These are phyloP conservation scores for Glarea lozoyensis DNA, from an alignment of 495 filamentous ascomycete genomes.

Conservation along the genomic window DNA sequence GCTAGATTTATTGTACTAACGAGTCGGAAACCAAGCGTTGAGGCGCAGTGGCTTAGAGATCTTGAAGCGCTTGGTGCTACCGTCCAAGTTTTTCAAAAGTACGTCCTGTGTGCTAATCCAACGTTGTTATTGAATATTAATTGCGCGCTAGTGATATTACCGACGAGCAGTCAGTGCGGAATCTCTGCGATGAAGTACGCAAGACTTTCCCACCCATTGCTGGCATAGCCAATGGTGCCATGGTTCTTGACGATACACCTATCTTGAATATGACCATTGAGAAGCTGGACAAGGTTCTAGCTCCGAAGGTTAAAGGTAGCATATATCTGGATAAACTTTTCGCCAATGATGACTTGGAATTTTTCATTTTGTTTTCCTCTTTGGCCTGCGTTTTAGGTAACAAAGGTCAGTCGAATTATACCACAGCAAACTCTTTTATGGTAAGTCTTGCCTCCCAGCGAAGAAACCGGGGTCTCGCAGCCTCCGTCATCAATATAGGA, in stretches of 20 bases:
- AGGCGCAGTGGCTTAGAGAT: constrained; percentile 36
- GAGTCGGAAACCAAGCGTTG: constrained; percentile 46
- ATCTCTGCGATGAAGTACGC: constrained; percentile 9
- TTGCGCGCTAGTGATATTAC: constrained; percentile 11
- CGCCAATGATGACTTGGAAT: too few relatives aligned
- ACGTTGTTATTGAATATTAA: not conserved
- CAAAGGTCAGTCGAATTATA: too few relatives aligned
- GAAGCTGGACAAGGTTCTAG: not conserved
- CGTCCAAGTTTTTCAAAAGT: constrained; percentile 6
- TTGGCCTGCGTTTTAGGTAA: too few relatives aligned
- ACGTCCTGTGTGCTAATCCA: not conserved
- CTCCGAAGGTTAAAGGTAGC: not conserved
- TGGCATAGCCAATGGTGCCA: not conserved
- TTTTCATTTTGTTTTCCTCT: too few relatives aligned
- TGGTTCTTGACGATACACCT: not conserved
- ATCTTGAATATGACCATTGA: not conserved
- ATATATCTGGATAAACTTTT: too few relatives aligned
- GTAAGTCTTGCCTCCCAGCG: too few relatives aligned
- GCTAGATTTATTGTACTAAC: constrained; percentile 45
- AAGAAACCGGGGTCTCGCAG: too few relatives aligned
- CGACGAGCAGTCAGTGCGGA: constrained; percentile 10
- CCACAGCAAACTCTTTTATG: too few relatives aligned
- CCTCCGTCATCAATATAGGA: too few relatives aligned
- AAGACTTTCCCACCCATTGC: not conserved
- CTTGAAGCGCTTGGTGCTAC: constrained; percentile 21